Evolutionary conservation across 768 basidiomycete genomes (phyloP).

Genomic region (Ramaria rubella): DNA sequence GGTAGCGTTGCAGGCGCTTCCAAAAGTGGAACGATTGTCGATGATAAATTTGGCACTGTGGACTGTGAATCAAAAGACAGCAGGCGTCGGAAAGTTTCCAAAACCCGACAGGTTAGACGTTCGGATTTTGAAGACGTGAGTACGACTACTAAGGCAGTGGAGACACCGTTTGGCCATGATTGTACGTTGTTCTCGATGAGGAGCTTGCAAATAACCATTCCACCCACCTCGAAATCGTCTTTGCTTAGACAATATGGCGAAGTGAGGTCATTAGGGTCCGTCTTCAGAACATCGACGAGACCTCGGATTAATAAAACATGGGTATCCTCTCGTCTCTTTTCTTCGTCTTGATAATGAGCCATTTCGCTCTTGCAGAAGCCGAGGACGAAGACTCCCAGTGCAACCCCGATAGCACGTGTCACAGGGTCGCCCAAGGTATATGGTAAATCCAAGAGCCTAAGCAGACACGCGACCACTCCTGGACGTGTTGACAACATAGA

Average conservation of each 20-base stretch:
- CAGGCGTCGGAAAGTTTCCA: constrained; percentile 8
- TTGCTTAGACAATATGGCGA: neutral
- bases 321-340: neutral
- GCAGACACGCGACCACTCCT: neutral
- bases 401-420: constrained; percentile 2
- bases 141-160: neutral
- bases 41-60: neutral
- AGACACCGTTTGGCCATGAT: neutral
- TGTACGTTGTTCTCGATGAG: neutral
- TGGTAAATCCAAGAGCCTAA: neutral
- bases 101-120: neutral
- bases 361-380: constrained; percentile 1
- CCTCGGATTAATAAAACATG: neutral
- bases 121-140: constrained; percentile 1
- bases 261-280: neutral
- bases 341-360: constrained; percentile 2
- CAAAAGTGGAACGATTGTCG: neutral
- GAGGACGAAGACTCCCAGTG: constrained; percentile 4
- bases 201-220: constrained; percentile 5
- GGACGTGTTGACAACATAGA: constrained; percentile 2
- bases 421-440: constrained; percentile 5
- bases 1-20: neutral
- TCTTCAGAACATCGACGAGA: neutral
- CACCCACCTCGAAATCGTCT: constrained; percentile 1
- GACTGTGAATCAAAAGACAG: constrained; percentile 7